Evolutionary conservation across 345 rosid species (phyloP).

Genomic region (Eucalyptus camaldulensis): DNA sequence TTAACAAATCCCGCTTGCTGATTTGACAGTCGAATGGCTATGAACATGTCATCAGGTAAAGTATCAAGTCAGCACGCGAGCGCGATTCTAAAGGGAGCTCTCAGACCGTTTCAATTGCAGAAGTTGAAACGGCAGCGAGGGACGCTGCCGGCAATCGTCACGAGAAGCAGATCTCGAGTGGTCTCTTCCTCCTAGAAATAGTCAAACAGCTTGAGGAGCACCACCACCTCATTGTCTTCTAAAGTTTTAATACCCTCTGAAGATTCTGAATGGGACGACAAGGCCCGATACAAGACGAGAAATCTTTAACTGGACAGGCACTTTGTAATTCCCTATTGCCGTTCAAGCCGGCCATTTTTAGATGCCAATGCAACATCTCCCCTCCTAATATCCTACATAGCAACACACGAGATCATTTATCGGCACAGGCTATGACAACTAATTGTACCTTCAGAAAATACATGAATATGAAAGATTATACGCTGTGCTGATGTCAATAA

Average conservation of each 20-base stretch:
- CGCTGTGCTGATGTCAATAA: not conserved
- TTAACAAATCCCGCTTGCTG: not conserved
- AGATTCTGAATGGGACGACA: not conserved
- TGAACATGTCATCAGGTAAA: not conserved
- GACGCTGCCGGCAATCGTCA: not conserved
- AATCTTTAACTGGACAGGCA: not conserved
- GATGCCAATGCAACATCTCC: not conserved
- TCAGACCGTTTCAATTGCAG: not conserved
- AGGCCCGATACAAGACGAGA: not conserved
- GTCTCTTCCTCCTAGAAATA: not conserved
- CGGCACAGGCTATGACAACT: not conserved
- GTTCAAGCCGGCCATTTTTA: not conserved
- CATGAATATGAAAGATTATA: not conserved
- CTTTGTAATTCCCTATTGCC: not conserved
- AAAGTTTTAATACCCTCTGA: not conserved
- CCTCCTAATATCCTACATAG: not conserved
- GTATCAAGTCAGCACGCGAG: not conserved
- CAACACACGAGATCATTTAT: not conserved
- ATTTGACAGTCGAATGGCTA: not conserved
- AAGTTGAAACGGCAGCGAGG: not conserved
- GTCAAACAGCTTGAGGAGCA: not conserved
- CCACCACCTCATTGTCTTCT: not conserved
- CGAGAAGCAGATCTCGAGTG: not conserved
- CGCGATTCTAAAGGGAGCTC: not conserved
- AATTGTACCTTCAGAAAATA: not conserved